Base-by-base conservation (phyloP, 2,329 filamentous ascomycete species). In the Chalara sp. region DNA sequence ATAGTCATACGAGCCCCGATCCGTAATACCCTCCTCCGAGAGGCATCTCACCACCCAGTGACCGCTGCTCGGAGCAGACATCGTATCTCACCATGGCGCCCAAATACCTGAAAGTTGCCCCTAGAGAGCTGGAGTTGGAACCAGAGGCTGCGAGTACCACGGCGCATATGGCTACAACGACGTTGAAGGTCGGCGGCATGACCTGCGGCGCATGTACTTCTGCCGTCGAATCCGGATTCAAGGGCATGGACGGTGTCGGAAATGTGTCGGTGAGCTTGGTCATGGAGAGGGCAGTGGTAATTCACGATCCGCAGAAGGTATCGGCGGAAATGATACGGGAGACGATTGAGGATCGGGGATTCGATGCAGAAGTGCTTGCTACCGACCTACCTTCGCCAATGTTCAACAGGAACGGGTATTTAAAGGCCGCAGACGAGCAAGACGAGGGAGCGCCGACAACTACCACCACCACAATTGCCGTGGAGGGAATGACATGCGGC, bases 151-250 rank as follows among this genome's bases (percentile, higher is more conserved):
- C 56, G 31, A 52, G 42, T 6, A 55, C 58, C n/a, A 57, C 59
- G n/a, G 59, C 65, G 53, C 82, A 85, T 66, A 86, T 95, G 82
- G 89, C 89, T 39, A 95, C 88, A 10, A 97, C 93, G 32, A 96
- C 91, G 21, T 72, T 99, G 54, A 88, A 86, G 63, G 86, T 99
- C 40, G 89, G 87, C 59, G 93, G 93, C 60, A 99, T 86, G 83
- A 86, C 83, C 57, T 99, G 93, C 72, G 91, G 92, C 65, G 86
- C 92, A 60, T 99, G 93, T 68, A 96, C 92, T 31, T 95, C 91
- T 43, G 86, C 93, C n/a, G 86, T 99, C 60, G 92, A 97, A 76
- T 81, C 86, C 53, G 93, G 87, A 58, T 95, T 99, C 72, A 86
- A 89, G 63, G 81, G 80, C 58, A 79, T 95, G 5, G 76, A 86